Conservation (phyloP, 116 monocot species). For the Phalaenopsis hybrid region DNA sequence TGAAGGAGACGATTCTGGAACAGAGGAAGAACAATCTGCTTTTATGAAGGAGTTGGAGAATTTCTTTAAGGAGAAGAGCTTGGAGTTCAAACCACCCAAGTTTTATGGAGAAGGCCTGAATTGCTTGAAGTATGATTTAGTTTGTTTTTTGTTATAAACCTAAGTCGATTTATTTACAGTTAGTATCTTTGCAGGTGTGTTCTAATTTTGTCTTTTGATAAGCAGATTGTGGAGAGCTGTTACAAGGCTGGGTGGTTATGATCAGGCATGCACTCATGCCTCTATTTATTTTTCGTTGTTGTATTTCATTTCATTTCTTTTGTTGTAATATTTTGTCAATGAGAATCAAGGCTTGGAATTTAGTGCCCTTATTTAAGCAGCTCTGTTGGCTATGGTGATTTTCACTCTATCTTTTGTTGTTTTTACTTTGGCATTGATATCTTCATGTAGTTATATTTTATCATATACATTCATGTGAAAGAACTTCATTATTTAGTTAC, state of each 20-base stretch:
- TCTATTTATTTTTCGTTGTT: neutral
- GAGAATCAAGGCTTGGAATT: neutral
- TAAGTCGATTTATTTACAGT: neutral
- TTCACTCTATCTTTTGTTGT: neutral
- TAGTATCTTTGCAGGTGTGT: neutral
- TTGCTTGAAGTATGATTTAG: constrained; percentile 74
- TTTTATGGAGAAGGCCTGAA: constrained; percentile 91
- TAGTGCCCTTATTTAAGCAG: neutral
- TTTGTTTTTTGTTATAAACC: neutral
- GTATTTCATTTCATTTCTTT: neutral
- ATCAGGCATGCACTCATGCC: constrained; percentile 40
- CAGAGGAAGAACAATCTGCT: constrained; percentile 78
- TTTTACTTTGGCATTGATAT: neutral
- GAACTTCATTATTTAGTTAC: neutral
- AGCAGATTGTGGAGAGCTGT: constrained; percentile 84
- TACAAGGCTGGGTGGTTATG: constrained; percentile 84
- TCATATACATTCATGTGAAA: neutral
- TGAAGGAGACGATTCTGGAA: constrained; percentile 79
- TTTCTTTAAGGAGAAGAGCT: constrained; percentile 63
- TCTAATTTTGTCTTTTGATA: neutral
- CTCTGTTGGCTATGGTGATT: neutral
- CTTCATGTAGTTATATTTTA: neutral
- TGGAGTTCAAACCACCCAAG: constrained; percentile 94
- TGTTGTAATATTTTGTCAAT: neutral
- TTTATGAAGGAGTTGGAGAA: constrained; percentile 90